Evolutionary conservation across 306 rosid genomes (phyloP).

Genomic region (Fagus sylvatica): DNA sequence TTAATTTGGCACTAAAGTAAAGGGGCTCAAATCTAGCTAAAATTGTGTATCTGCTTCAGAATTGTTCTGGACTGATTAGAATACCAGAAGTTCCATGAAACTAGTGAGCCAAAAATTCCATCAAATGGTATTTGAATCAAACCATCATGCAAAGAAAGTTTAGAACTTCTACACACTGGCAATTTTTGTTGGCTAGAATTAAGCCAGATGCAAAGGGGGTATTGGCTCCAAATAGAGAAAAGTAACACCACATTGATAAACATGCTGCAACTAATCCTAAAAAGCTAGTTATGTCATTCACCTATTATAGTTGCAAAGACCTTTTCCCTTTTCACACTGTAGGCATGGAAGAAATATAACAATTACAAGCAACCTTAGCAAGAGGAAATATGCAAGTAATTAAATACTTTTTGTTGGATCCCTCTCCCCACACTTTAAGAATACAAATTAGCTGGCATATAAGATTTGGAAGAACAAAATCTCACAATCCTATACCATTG

Average conservation of each 20-base stretch:
- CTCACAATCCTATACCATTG: too few species aligned
- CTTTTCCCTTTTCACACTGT: background rate
- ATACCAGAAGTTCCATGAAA: too few species aligned
- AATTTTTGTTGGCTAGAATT: too few species aligned
- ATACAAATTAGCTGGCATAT: background rate
- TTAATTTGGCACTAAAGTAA: background rate
- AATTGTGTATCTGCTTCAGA: background rate
- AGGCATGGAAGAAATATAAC: background rate
- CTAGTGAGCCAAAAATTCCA: background rate
- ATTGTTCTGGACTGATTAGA: too few species aligned
- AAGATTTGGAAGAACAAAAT: background rate
- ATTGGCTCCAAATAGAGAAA: background rate
- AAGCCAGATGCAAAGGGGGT: background rate
- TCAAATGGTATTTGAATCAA: too few species aligned
- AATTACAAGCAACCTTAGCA: background rate
- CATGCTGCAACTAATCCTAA: background rate
- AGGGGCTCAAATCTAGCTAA: slow-evolving; percentile 3
- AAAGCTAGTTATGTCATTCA: background rate
- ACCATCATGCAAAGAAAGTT: too few species aligned
- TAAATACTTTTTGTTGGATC: background rate
- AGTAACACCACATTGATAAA: background rate
- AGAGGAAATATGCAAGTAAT: background rate
- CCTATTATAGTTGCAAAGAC: background rate
- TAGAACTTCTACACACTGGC: too few species aligned
- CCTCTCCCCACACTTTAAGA: background rate